Evolutionary conservation across 2,329 filamentous ascomycete genomes (phyloP), one percentile per base, ranked within the genome.

Genomic region (Pseudogymnoascus sp.): DNA sequence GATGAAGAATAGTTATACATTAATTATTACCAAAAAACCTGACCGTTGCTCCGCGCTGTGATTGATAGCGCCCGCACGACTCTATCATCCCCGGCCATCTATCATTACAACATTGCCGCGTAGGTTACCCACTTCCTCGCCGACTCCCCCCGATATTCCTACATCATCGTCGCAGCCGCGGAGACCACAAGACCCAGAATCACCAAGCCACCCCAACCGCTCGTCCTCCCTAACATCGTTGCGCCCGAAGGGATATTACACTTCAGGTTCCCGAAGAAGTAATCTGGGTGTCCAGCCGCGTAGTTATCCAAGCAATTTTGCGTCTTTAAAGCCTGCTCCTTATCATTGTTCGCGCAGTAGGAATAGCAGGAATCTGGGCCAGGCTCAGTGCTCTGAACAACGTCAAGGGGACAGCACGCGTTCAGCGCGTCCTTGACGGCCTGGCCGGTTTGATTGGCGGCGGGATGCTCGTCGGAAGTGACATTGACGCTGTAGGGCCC

Each of bases 1-100:
- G 88, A 90, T 68, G 87, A 90, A 45, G 71, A 71, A 25, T 61
- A 64, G 8, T 55, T 29, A 52, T 35, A 18, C 13, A 61, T 60
- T 59, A 58, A 58, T 21, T 18, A 10, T 0, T 55, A 55, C 35
- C 29, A 33, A 35, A 4, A 13, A 55, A 18, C 5, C 35, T 33
- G n/a, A 6, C 15, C 29, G 29, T 55, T 55, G 29, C 48, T 55
- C 5, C 13, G 18, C 18, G 15, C 48, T 21, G 9, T 55, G 48
- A 55, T 55, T 33, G 5, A 35, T 21, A 33, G 15, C 48, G 29
- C 29, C 29, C 48, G 5, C 48, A 4, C 2, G n/a, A 5, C n/a
- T 9, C 4, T 13, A 21, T 13, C 12, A 29, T 33, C 4, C 4
- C 27, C 2, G 1, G 13, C 7, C 4, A 52, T 31, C 45, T 5